Evolutionary conservation across 2,329 filamentous ascomycete species (phyloP), one percentile per base, ranked within the genome.

Genomic region (Sporothrix schenckii): DNA sequence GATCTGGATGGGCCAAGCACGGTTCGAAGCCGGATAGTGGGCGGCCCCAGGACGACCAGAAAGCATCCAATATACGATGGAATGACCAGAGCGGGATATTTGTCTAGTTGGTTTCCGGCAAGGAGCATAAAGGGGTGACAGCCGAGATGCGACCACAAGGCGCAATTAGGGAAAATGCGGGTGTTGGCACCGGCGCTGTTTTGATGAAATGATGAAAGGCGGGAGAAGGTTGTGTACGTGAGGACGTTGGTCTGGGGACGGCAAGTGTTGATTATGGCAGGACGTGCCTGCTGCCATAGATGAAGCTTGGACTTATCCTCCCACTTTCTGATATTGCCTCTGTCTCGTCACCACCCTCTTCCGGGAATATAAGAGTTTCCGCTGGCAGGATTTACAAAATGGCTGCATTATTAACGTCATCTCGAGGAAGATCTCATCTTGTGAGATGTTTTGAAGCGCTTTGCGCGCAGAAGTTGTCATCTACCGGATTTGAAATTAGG

Each of bases 91-190:
- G 27, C 27, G 54, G 54, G 27, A 39, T 30, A 34, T 24, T 58
- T 58, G 54, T 39, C 9, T 58, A n/a, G 27, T 7, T n/a, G 19
- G 54, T n/a, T 19, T 16, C 54, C 27, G 54, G 54, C 27, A 34
- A 41, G 3, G 34, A 39, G 56, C 30, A 39, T 60, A 19, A 34
- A 41, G 10, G 34, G 21, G 56, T 2, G 30, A 41, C 9, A 60
- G 34, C 34, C 34, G 34, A 34, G 27, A 34, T 34, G 34, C 34
- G 34, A 60, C 19, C 30, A 60, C 30, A 41, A 4, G 16, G 16
- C 34, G 56, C 56, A 60, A 60, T 60, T 21, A 60, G 56, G 56
- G 41, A 60, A 41, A 60, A 41, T 19, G n/a, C 56, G 56, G 56
- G 41, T 49, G 44, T 49, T 5, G 44, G 14, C 14, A 6, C 14